Conservation (phyloP, 306 rosid species). For the Prunus padus region DNA sequence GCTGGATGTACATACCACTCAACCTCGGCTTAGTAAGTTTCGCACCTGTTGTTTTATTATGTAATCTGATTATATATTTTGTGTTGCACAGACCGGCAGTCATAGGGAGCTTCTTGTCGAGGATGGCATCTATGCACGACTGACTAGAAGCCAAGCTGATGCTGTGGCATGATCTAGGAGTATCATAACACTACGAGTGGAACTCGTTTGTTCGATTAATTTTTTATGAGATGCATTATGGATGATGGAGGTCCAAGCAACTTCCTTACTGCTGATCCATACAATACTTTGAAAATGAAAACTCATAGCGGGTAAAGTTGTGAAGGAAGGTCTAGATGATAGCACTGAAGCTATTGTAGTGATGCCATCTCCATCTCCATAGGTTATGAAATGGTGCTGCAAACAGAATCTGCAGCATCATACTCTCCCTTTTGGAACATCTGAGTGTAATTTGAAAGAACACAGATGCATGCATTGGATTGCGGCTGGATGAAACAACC, state of each 20-base stretch:
- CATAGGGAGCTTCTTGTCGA: constrained; percentile 74
- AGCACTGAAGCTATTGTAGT: background rate
- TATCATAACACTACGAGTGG: background rate
- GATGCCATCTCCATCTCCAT: constrained; percentile 4
- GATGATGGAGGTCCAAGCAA: constrained; percentile 26
- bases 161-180: constrained; percentile 54
- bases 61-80: constrained; percentile 5
- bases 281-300: constrained; percentile 19
- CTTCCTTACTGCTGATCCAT: constrained; percentile 35
- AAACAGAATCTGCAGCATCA: background rate
- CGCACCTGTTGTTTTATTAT: background rate
- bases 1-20: background rate
- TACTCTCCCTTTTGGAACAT: background rate
- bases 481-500: background rate
- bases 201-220: background rate
- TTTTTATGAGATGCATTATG: constrained; percentile 21
- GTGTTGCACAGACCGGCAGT: constrained; percentile 59
- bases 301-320: background rate
- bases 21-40: background rate
- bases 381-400: background rate
- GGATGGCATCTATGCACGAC: constrained; percentile 78
- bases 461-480: background rate
- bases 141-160: constrained; percentile 78
- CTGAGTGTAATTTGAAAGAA: background rate
- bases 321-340: background rate